phyloP scores from a whole-genome alignment of 1,139 yeast genomes.

The Candida anutae region DNA sequence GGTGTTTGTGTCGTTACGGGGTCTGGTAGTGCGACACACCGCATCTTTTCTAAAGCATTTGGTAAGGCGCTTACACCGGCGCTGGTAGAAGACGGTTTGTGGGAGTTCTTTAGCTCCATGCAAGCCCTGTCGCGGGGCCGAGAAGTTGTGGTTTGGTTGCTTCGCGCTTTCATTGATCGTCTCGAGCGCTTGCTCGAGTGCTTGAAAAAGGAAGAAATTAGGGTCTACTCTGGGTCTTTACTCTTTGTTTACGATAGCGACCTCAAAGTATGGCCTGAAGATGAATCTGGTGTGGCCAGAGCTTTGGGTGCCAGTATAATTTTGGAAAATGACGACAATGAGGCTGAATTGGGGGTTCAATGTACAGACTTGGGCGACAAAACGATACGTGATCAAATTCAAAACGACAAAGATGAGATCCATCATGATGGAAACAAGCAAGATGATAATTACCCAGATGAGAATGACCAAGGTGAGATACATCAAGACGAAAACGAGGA shows the following conservation, averaged over 20 bases:
- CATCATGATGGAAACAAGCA: slow-evolving; percentile 23
- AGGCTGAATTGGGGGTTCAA: slow-evolving; percentile 4
- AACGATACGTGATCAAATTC: slow-evolving; percentile 11
- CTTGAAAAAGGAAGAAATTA: slow-evolving; percentile 50
- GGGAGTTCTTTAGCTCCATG: slow-evolving; percentile 36
- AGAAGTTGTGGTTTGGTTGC: slow-evolving; percentile 18
- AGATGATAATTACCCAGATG: slow-evolving; percentile 17
- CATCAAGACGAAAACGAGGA: slow-evolving; percentile 23
- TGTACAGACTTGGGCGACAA: slow-evolving; percentile 6
- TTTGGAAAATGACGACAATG: slow-evolving; percentile 18
- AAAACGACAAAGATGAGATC: slow-evolving; percentile 17
- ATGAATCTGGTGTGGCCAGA: slow-evolving; percentile 25
- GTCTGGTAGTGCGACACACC: slow-evolving; percentile 26
- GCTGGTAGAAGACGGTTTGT: slow-evolving; percentile 42
- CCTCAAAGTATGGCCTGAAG: slow-evolving; percentile 34
- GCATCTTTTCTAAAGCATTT: slow-evolving; percentile 54
- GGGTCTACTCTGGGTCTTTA: slow-evolving; percentile 70
- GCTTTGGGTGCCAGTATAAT: slow-evolving; percentile 18
- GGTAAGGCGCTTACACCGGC: slow-evolving; percentile 53
- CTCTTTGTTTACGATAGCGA: slow-evolving; percentile 73
- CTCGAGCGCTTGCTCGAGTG: slow-evolving; percentile 61
- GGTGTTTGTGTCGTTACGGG: slow-evolving; percentile 7
- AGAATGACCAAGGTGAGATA: slow-evolving; percentile 17
- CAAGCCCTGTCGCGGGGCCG: slow-evolving; percentile 6
- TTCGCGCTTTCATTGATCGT: slow-evolving; percentile 43